Base-by-base conservation (phyloP, 352 stramenopile species). In the Phytophthora tubulina region DNA sequence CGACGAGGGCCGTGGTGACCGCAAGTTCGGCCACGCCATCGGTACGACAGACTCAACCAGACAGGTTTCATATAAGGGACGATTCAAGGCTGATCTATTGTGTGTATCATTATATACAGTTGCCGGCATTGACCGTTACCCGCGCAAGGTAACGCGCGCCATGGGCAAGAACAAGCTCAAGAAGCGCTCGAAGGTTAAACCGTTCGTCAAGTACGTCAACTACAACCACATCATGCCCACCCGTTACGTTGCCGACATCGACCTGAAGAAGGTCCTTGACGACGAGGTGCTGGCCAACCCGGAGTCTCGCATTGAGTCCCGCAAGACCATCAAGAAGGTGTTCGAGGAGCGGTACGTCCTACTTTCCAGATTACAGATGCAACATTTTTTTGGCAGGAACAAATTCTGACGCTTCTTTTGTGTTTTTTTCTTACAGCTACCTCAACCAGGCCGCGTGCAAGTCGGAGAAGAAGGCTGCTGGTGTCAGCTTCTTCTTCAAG, bases 211-310 rank as follows among this genome's bases (percentile, higher is more conserved):
- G 90, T 99, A 98, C 88, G 90, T 99, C 73, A 99, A 99, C 92
- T 98, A 99, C 83, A 99, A 98, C 90, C 98, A 99, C 88, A 93
- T 99, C 76, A 99, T 99, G 96, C 98, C 98, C 65, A 99, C 98
- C 58, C 96, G 98, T 80, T 99, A 99, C 85, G 89, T 98, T 49
- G 97, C 98, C 35, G 98, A 99, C 90, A 97, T 99, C 76, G 97
- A 99, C 87, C 85, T 99, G 69, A 99, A 99, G 94, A 99, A 99
- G 89, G 90, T 99, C 63, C 91, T 97, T 17, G 91, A 97, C 79
- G 90, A 95, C 60, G 90, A 96, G 72, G 90, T 96, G 63, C 71
- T 97, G 49, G 84, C 79, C 56, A 92, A 94, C 75, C 85, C 85
- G 52, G 89, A 96, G 75, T 86, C 78, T 69, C 86, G 90, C 64